These are phyloP conservation scores for Pseudofabraea citricarpa DNA, from an alignment of 2,329 filamentous ascomycete species.

Conservation along the genomic window DNA sequence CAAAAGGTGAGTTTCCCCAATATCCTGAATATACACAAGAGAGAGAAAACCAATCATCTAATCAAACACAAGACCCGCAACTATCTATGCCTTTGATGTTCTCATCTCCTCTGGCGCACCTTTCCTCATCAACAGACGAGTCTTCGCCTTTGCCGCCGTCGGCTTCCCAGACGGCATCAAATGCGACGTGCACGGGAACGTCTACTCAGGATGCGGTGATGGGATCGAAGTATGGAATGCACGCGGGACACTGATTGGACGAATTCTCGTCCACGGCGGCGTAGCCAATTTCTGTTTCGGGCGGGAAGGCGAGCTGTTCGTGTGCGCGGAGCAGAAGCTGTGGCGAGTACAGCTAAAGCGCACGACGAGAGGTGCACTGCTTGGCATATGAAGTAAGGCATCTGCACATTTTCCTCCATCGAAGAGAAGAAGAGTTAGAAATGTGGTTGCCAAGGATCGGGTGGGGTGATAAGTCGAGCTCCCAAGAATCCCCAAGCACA, in stretches of 20 bases:
- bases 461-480: no score
- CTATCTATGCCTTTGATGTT: conserved; percentile 46
- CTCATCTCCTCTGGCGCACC: conserved; percentile 29
- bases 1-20: conserved; percentile 20
- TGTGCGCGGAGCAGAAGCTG: conserved; percentile 41
- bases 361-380: conserved; percentile 24
- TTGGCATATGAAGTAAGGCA: conserved; percentile 36
- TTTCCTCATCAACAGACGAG: conserved; percentile 42
- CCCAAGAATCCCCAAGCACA: no score
- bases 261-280: conserved; percentile 36
- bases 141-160: conserved; percentile 45
- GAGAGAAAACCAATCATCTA: no score
- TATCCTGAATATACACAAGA: no score
- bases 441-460: no score
- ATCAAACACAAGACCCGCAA: conserved; percentile 19
- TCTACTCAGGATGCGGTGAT: conserved; percentile 45
- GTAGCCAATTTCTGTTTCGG: conserved; percentile 46
- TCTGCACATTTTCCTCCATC: no score
- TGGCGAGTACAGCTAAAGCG: conserved; percentile 35
- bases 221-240: conserved; percentile 45
- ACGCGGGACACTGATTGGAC: conserved; percentile 38
- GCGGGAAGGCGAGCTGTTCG: conserved; percentile 35
- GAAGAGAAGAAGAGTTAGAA: no score
- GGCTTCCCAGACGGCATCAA: conserved; percentile 45
- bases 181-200: conserved; percentile 47